phyloP scores from a whole-genome alignment of 768 basidiomycete genomes.

The Stropharia rugosoannulata region DNA sequence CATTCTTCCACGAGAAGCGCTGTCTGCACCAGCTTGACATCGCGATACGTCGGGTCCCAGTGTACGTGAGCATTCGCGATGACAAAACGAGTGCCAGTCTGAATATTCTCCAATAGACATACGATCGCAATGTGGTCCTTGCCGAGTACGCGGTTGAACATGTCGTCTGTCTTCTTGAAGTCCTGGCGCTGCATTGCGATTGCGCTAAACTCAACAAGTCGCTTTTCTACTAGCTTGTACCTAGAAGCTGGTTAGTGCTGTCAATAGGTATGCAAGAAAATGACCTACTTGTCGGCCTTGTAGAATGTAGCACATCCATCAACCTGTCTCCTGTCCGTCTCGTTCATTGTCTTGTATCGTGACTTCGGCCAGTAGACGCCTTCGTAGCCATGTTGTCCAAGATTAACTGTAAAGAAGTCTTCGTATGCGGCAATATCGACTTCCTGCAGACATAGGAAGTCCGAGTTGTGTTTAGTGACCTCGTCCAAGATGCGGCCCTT shows the following conservation, averaged over 20 bases:
- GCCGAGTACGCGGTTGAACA: conserved; percentile 97
- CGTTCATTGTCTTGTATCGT: conserved; percentile 90
- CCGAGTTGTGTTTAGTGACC: conserved; percentile 75
- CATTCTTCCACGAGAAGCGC: conserved; percentile 91
- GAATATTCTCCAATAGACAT: conserved; percentile 81
- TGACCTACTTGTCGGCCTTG: conserved; percentile 80
- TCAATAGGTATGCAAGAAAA: conserved; percentile 5
- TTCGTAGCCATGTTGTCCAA: conserved; percentile 79
- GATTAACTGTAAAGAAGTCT: conserved; percentile 79
- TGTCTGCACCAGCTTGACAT: conserved; percentile 97
- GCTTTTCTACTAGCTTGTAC: conserved; percentile 91
- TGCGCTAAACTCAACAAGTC: conserved; percentile 90
- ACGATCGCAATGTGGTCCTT: conserved; percentile 93
- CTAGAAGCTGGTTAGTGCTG: conserved; percentile 36
- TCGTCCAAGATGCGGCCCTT: conserved; percentile 87
- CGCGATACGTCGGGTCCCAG: conserved; percentile 90
- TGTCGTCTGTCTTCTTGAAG: conserved; percentile 97
- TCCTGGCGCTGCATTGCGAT: conserved; percentile 91
- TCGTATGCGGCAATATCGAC: conserved; percentile 92
- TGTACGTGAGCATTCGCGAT: conserved; percentile 90
- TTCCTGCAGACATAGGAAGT: conserved; percentile 95
- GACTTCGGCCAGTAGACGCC: conserved; percentile 92
- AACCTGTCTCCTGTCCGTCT: conserved; percentile 80
- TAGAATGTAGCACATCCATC: conserved; percentile 98
- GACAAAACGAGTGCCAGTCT: conserved; percentile 85